Evolutionary conservation across 306 rosid species (phyloP), one percentile per base, ranked within the genome.

Genomic region (Aeschynomene evenia): DNA sequence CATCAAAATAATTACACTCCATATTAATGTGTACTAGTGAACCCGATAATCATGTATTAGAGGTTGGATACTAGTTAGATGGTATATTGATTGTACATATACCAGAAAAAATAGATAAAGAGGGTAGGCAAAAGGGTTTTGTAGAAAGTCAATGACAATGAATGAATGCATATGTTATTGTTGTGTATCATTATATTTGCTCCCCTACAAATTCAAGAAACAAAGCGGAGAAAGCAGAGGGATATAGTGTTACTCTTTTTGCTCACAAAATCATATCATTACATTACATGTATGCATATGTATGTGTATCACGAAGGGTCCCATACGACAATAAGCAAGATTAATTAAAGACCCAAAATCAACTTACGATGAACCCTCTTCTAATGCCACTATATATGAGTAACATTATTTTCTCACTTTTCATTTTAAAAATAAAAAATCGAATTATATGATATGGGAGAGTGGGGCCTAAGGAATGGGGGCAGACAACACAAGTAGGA

Each of bases 401-500:
- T 14, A 14, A 20, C 63, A 49, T 63, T 55, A 49, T 63, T 55
- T 54, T 58, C 40, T 36, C 7, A 7, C 24, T 5, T n/a, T 9
- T 63, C 9, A 75, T 75, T 50, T 26, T 55, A 71, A 14, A 29
- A 40, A 45, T 10, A 76, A 53, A 53, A 70, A 53, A 68, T 40
- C 12, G 73, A 78, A 74, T 81, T 64, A 86, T 73, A 50, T 77
- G 21, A 59, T 63, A 67, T 63, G 86, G 86, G 83, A 28, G 65
- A 16, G 83, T 77, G 82, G 89, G 75, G 43, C 80, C 87, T 10
- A 11, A 15, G 74, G 58, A 42, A 79, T 79, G 84, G 88, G 78
- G 45, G 48, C 58, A 76, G 79, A 82, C 89, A n/a, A n/a, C n/a
- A n/a, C n/a, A 87, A 29, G 87, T 79, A 69, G 89, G 87, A 80